Evolutionary conservation across 805 yeast species (phyloP).

Genomic region (Wickerhamia fluorescens): DNA sequence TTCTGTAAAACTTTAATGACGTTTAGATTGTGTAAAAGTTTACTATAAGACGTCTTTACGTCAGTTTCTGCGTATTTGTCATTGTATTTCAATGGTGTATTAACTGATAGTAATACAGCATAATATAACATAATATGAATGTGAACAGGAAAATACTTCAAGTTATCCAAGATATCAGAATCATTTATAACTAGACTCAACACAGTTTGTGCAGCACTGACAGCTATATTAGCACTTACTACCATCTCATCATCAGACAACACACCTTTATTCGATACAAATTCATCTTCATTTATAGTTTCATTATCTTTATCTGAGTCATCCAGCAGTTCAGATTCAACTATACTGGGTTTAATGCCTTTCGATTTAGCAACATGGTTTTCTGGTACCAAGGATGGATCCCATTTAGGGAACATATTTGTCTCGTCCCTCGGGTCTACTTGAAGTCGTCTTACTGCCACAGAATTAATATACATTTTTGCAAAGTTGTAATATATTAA

Average conservation of each 20-base stretch:
- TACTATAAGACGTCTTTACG: slow-evolving; percentile 16
- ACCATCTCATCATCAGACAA: slow-evolving; percentile 26
- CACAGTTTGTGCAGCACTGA: slow-evolving; percentile 58
- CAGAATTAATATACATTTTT: slow-evolving; percentile 61
- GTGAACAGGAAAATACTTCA: slow-evolving; percentile 65
- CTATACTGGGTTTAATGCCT: slow-evolving; percentile 3
- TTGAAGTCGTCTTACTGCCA: slow-evolving; percentile 39
- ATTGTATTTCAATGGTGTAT: slow-evolving; percentile 25
- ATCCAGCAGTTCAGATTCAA: slow-evolving; percentile 6
- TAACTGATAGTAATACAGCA: slow-evolving; percentile 51
- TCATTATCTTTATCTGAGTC: slow-evolving; percentile 12
- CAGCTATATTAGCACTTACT: slow-evolving; percentile 43
- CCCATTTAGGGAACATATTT: slow-evolving; percentile 28
- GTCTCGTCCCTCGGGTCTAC: slow-evolving; percentile 19
- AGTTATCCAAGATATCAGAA: slow-evolving; percentile 46
- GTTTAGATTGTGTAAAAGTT: slow-evolving; percentile 31
- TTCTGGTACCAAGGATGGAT: slow-evolving; percentile 3
- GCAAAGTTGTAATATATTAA: slow-evolving; percentile 68
- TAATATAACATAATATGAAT: slow-evolving; percentile 66
- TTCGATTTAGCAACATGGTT: slow-evolving; percentile 7
- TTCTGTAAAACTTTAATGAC: slow-evolving; percentile 38
- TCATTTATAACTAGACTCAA: slow-evolving; percentile 53
- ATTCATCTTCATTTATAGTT: slow-evolving; percentile 21
- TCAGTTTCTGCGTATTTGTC: slow-evolving; percentile 17
- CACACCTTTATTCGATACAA: slow-evolving; percentile 24